These are phyloP conservation scores for Coix lacrymajobi DNA, from an alignment of 176 grass and related monocot species.

Conservation along the genomic window DNA sequence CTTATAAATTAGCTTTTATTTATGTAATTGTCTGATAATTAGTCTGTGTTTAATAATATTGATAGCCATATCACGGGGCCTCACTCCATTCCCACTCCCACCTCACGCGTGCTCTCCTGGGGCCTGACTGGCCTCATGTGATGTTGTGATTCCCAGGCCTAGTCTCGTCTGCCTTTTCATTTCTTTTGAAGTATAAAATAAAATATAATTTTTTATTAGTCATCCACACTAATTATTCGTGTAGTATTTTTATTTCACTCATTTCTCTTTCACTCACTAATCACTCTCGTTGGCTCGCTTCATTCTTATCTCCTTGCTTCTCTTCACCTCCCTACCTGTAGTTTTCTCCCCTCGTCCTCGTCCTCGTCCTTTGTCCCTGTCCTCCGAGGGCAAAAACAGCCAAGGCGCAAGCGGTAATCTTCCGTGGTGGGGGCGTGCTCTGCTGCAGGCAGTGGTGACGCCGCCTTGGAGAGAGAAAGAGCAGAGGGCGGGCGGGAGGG, in stretches of 20 bases:
- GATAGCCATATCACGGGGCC: no score
- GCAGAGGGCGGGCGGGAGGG: no score
- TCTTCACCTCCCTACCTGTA: constrained; percentile 22
- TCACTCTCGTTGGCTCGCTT: neutral
- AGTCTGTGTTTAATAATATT: no score
- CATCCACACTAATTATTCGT: neutral
- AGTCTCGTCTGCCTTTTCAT: neutral
- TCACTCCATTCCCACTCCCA: neutral
- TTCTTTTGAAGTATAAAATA: neutral
- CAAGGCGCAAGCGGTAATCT: neutral
- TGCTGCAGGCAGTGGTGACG: neutral
- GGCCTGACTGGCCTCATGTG: neutral
- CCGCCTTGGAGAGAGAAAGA: neutral
- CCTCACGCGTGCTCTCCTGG: neutral
- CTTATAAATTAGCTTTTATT: no score
- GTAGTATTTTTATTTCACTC: neutral
- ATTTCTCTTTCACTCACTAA: neutral
- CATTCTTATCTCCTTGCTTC: constrained; percentile 20
- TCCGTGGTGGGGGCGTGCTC: neutral
- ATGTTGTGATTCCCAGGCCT: neutral
- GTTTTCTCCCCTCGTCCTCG: constrained; percentile 9
- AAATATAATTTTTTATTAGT: neutral
- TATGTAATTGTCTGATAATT: no score
- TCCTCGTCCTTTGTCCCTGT: neutral
- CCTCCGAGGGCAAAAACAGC: neutral